Evolutionary conservation across 805 yeast species (phyloP).

Genomic region (Yamadazyma takamatsuzukensis): DNA sequence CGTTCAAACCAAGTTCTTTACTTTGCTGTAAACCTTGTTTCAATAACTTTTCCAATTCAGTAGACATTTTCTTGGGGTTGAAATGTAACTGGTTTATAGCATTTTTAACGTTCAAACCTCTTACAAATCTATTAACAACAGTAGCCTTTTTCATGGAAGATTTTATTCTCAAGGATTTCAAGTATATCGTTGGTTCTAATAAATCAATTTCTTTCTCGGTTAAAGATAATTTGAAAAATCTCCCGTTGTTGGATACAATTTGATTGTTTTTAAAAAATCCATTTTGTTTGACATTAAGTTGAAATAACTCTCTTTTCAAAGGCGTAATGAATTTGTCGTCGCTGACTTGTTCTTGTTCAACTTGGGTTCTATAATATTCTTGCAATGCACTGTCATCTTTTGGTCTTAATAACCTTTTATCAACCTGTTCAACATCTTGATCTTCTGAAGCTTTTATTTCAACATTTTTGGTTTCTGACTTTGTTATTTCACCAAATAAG

Average conservation of each 20-base stretch:
- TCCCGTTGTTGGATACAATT: slow-evolving; percentile 41
- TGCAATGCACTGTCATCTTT: slow-evolving; percentile 40
- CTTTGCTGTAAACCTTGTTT: slow-evolving; percentile 72
- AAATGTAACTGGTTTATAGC: slow-evolving; percentile 95
- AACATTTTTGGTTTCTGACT: slow-evolving; percentile 6
- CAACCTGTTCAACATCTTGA: slow-evolving; percentile 10
- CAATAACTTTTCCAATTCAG: slow-evolving; percentile 73
- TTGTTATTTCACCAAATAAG: slow-evolving; percentile 12
- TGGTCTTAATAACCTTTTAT: slow-evolving; percentile 20
- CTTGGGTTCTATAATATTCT: slow-evolving; percentile 47
- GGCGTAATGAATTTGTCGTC: slow-evolving; percentile 66
- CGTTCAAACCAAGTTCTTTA: slow-evolving; percentile 51
- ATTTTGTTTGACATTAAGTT: slow-evolving; percentile 53
- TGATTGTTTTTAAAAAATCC: slow-evolving; percentile 69
- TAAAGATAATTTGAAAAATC: slow-evolving; percentile 53
- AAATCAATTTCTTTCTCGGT: slow-evolving; percentile 65
- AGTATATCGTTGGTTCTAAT: slow-evolving; percentile 83
- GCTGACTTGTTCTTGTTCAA: slow-evolving; percentile 35
- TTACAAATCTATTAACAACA: slow-evolving; percentile 68
- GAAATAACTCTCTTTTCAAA: slow-evolving; percentile 62
- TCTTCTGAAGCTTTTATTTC: slow-evolving; percentile 6
- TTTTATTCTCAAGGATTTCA: slow-evolving; percentile 77
- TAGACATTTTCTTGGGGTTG: slow-evolving; percentile 71
- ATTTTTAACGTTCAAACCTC: slow-evolving; percentile 63
- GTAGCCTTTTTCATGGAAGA: slow-evolving; percentile 89